These are phyloP conservation scores for Dunaliella salina DNA, from an alignment of 163 green algal genomes.

Conservation along the genomic window DNA sequence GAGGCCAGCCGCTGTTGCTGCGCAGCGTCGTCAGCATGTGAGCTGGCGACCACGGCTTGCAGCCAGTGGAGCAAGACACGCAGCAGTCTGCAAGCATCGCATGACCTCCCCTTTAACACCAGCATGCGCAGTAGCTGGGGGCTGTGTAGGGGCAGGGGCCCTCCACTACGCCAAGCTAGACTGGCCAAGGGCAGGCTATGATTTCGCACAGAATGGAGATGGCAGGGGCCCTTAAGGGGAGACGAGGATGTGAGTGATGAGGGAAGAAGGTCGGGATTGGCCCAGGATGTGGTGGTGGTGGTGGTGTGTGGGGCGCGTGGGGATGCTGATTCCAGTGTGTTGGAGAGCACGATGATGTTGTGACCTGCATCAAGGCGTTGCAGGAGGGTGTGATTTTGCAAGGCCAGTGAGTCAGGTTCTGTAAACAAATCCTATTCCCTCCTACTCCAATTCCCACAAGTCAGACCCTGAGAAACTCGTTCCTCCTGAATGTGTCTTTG, in stretches of 20 bases:
- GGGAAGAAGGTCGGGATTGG: too few relatives aligned
- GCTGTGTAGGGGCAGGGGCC: constrained; percentile 53
- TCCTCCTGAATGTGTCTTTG: too few relatives aligned
- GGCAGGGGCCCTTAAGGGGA: neutral
- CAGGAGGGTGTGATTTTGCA: too few relatives aligned
- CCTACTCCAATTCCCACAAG: too few relatives aligned
- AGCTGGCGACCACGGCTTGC: neutral
- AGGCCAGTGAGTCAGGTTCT: too few relatives aligned
- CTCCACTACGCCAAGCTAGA: constrained; percentile 7
- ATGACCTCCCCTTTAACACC: constrained; percentile 31
- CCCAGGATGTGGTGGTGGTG: too few relatives aligned
- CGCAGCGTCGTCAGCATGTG: too few relatives aligned
- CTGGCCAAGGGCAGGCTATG: neutral
- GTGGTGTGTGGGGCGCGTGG: neutral
- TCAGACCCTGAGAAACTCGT: too few relatives aligned
- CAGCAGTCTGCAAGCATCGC: constrained; percentile 12
- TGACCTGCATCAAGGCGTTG: neutral
- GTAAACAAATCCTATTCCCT: too few relatives aligned
- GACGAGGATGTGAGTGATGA: too few relatives aligned
- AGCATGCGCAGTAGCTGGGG: constrained; percentile 37
- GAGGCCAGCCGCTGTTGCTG: too few relatives aligned
- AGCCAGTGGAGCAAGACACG: neutral
- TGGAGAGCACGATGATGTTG: neutral
- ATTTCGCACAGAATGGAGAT: neutral
- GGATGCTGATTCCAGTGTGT: neutral